Percentiles rank a stretch among this genome's conserved stretches.
phyloP scores from a whole-genome alignment of 1,284 basidiomycete genomes.

The Microstroma glucosiphilum region DNA sequence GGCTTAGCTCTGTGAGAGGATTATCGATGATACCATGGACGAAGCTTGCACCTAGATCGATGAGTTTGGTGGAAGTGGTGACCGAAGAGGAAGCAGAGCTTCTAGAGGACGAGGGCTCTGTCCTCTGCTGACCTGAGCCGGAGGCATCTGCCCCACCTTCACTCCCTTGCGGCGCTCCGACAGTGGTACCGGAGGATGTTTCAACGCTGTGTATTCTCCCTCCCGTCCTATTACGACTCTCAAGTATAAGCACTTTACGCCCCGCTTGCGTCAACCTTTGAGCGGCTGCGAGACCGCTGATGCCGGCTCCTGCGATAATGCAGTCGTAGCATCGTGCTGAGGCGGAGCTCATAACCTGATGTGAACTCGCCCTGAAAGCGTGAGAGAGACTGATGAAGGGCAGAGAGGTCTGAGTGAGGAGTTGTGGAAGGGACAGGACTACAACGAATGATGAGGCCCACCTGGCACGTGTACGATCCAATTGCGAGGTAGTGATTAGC shows the following conservation, averaged over 20 bases:
- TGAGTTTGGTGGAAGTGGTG: not conserved
- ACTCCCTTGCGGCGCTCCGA: not conserved
- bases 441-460: too few relatives aligned
- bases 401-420: too few relatives aligned
- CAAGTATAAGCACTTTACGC: not conserved
- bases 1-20: conserved; percentile 11
- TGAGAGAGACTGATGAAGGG: not conserved
- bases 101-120: not conserved
- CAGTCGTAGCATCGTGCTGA: not conserved
- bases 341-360: not conserved
- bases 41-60: conserved; percentile 13
- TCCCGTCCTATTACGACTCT: conserved; percentile 2
- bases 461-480: too few relatives aligned
- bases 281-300: conserved; percentile 8
- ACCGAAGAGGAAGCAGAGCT: not conserved
- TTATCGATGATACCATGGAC: conserved; percentile 13
- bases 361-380: not conserved
- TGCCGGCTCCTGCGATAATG: conserved; percentile 9
- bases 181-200: too few relatives aligned
- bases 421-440: too few relatives aligned
- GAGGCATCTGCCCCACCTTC: too few relatives aligned
- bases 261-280: not conserved
- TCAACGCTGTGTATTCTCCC: conserved; percentile 9
- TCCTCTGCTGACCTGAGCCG: too few relatives aligned
- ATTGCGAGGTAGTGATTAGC: too few relatives aligned